Conservation (phyloP, 495 filamentous ascomycete genomes). For the Venustampulla echinocandica region DNA sequence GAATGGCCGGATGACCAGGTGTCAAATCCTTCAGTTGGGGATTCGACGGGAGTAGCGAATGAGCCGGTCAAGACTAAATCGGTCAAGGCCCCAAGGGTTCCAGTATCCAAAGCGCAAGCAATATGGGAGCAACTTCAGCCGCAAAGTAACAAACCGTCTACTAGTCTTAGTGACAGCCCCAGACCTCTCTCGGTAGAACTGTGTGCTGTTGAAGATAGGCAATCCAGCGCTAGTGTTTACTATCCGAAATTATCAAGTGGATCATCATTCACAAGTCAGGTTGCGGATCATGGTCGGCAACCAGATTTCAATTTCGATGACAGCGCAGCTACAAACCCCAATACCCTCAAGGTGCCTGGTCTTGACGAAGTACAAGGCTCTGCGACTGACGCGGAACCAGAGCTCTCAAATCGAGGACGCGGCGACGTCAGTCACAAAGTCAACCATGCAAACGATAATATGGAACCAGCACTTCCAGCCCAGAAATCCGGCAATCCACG, state of each 20-base stretch:
- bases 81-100: slow-evolving; percentile 2
- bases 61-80: not conserved
- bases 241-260: slow-evolving; percentile 17
- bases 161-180: not conserved
- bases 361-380: slow-evolving; percentile 1
- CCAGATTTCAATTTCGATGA: slow-evolving; percentile 21
- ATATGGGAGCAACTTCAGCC: slow-evolving; percentile 12
- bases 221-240: slow-evolving; percentile 4
- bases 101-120: slow-evolving; percentile 9
- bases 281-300: slow-evolving; percentile 18
- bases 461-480: slow-evolving; percentile 7
- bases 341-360: slow-evolving; percentile 1
- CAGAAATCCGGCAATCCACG: not conserved
- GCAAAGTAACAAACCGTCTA: not conserved
- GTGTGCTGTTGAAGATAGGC: slow-evolving; percentile 6
- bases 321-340: not conserved
- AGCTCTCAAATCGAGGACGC: not conserved
- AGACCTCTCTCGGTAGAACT: not conserved
- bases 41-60: not conserved
- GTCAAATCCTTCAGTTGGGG: too few species aligned
- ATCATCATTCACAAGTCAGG: slow-evolving; percentile 19
- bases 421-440: not conserved
- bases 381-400: not conserved
- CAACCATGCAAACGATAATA: not conserved
- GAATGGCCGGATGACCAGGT: too few species aligned